Conservation (phyloP, 176 grass and related monocot genomes). For the Hsuehochloa calcarea region DNA sequence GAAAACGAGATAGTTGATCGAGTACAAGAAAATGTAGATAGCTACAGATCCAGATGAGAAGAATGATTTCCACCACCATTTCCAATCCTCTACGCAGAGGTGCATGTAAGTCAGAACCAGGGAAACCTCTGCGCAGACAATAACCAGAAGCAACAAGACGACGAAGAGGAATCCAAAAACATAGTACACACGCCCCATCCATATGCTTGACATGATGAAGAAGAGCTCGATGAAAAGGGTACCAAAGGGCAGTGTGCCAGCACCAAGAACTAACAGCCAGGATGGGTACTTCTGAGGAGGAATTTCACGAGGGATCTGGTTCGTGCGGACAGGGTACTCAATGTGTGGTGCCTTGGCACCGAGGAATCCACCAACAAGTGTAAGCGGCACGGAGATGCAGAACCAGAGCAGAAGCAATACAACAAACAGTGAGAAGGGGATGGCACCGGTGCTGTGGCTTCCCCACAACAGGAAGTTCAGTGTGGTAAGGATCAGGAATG, state of each 20-base stretch:
- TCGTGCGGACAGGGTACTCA: constrained; percentile 75
- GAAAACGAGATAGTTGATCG: constrained; percentile 72
- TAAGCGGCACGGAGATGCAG: constrained; percentile 75
- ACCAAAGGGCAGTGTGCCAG: constrained; percentile 72
- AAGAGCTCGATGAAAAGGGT: constrained; percentile 85
- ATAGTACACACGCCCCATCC: constrained; percentile 78
- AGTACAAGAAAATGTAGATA: constrained; percentile 80
- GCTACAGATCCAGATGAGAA: constrained; percentile 77
- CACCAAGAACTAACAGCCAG: constrained; percentile 74
- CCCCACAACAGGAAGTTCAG: constrained; percentile 86
- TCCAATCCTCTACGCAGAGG: constrained; percentile 78
- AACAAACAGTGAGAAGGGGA: constrained; percentile 64
- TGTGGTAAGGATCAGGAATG: constrained; percentile 74
- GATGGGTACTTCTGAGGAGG: constrained; percentile 79
- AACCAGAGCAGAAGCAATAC: constrained; percentile 77
- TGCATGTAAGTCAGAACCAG: constrained; percentile 86
- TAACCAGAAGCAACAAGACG: constrained; percentile 63
- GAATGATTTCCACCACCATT: constrained; percentile 92
- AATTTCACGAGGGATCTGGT: constrained; percentile 80
- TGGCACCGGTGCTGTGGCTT: constrained; percentile 75
- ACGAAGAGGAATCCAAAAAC: constrained; percentile 79
- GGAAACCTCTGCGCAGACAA: constrained; percentile 74
- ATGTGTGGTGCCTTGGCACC: constrained; percentile 73
- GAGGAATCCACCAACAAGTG: constrained; percentile 64
- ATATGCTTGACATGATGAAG: constrained; percentile 91